phyloP scores from a whole-genome alignment of 495 filamentous ascomycete species.

The Corynascus novoguineensis region DNA sequence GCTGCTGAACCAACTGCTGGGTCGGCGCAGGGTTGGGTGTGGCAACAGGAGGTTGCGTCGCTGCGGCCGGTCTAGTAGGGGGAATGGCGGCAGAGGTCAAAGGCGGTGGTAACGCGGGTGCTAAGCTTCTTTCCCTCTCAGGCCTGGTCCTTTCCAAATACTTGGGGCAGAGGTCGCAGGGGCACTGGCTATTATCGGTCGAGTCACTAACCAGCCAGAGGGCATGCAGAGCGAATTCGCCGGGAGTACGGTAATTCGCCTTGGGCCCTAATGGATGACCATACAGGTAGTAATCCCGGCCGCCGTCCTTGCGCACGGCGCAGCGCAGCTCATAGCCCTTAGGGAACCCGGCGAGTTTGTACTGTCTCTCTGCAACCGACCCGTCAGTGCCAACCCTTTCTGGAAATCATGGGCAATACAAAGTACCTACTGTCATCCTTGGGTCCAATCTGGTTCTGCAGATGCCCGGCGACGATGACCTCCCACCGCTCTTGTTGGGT shows the following conservation, averaged over 20 bases:
- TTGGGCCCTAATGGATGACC: slow-evolving; percentile 37
- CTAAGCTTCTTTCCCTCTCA: slow-evolving; percentile 7
- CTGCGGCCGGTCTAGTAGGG: slow-evolving; percentile 6
- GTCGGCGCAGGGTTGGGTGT: not conserved
- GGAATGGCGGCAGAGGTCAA: not conserved
- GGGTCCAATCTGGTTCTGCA: slow-evolving; percentile 22
- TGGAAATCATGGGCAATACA: not conserved
- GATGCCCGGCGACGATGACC: slow-evolving; percentile 30
- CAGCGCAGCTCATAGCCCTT: slow-evolving; percentile 31
- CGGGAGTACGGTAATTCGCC: slow-evolving; percentile 35
- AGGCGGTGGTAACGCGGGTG: not conserved
- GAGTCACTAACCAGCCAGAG: slow-evolving; percentile 35
- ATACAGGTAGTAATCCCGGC: slow-evolving; percentile 39
- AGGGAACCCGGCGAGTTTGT: slow-evolving; percentile 29
- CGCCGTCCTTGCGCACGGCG: slow-evolving; percentile 21
- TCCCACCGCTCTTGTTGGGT: slow-evolving; percentile 31
- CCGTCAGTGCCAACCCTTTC: slow-evolving; percentile 8
- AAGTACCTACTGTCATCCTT: slow-evolving; percentile 24
- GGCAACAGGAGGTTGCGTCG: not conserved
- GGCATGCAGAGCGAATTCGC: slow-evolving; percentile 39
- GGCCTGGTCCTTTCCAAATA: slow-evolving; percentile 18
- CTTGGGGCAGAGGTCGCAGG: slow-evolving; percentile 31
- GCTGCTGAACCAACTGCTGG: slow-evolving; percentile 9
- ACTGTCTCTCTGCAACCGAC: slow-evolving; percentile 22
- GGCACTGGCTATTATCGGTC: slow-evolving; percentile 31